Evolutionary conservation across 2,329 filamentous ascomycete species (phyloP).

Genomic region (Kalmusia sp.): DNA sequence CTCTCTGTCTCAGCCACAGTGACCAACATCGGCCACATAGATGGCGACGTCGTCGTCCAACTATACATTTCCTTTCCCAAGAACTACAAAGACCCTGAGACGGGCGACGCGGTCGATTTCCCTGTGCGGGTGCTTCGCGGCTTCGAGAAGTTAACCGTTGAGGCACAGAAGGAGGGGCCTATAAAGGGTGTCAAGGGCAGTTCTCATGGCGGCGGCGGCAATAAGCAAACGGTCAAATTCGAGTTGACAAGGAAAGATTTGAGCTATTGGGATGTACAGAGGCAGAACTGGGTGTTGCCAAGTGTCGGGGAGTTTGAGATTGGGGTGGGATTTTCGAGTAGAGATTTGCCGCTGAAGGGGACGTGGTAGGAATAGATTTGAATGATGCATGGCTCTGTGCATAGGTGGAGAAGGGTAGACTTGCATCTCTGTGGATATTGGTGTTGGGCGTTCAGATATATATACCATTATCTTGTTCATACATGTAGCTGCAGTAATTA

Average conservation of each 20-base stretch:
- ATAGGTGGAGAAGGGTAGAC: too few species aligned
- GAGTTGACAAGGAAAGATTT: slow-evolving; percentile 50
- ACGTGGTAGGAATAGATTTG: slow-evolving; percentile 30
- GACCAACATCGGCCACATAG: slow-evolving; percentile 66
- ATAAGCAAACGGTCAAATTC: slow-evolving; percentile 40
- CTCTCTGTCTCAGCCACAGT: slow-evolving; percentile 61
- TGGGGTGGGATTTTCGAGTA: slow-evolving; percentile 41
- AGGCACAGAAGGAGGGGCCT: slow-evolving; percentile 24
- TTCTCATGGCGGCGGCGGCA: slow-evolving; percentile 24
- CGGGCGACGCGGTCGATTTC: slow-evolving; percentile 65
- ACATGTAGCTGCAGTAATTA: too few species aligned
- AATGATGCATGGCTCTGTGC: neutral
- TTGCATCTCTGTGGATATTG: neutral
- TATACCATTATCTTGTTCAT: neutral
- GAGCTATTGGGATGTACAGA: slow-evolving; percentile 49
- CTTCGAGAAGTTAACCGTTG: slow-evolving; percentile 52
- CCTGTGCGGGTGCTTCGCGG: slow-evolving; percentile 48
- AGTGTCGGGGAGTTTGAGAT: slow-evolving; percentile 37
- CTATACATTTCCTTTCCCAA: slow-evolving; percentile 61
- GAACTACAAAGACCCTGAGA: slow-evolving; percentile 49
- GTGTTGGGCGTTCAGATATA: neutral
- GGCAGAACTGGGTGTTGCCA: slow-evolving; percentile 52
- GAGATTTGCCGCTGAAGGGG: slow-evolving; percentile 39
- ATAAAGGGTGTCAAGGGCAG: slow-evolving; percentile 17
- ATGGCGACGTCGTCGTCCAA: slow-evolving; percentile 63